These are phyloP conservation scores for Podospora comata DNA, from an alignment of 495 filamentous ascomycete species.

Conservation along the genomic window DNA sequence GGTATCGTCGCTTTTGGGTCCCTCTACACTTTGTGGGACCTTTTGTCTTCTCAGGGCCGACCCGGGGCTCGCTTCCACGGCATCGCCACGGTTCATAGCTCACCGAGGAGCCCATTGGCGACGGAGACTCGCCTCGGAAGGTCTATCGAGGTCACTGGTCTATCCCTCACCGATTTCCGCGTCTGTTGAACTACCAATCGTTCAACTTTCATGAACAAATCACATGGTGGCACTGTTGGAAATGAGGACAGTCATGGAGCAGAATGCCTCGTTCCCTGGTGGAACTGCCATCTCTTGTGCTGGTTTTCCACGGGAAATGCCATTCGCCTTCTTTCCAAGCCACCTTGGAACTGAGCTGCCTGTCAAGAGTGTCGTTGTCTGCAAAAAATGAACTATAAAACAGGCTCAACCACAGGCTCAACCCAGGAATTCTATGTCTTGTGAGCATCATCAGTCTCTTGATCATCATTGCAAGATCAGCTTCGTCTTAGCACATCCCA, in stretches of 20 bases:
- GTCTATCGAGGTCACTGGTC: constrained; percentile 2
- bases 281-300: constrained; percentile 3
- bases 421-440: background rate
- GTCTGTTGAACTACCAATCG: background rate
- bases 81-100: background rate
- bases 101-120: background rate
- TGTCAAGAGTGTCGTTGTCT: background rate
- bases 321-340: background rate
- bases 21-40: background rate
- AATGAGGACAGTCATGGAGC: background rate
- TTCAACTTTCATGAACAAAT: background rate
- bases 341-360: background rate
- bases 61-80: background rate
- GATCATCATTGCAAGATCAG: background rate
- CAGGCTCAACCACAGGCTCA: background rate
- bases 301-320: background rate
- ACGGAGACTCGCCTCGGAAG: background rate
- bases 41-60: background rate
- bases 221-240: constrained; percentile 4
- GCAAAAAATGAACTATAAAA: background rate
- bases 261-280: constrained; percentile 1
- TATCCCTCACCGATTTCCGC: background rate
- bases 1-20: background rate
- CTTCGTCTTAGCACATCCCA: background rate
- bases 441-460: background rate